These are phyloP conservation scores for Gossypium trilobum DNA, from an alignment of 441 rosid genomes.

Conservation along the genomic window DNA sequence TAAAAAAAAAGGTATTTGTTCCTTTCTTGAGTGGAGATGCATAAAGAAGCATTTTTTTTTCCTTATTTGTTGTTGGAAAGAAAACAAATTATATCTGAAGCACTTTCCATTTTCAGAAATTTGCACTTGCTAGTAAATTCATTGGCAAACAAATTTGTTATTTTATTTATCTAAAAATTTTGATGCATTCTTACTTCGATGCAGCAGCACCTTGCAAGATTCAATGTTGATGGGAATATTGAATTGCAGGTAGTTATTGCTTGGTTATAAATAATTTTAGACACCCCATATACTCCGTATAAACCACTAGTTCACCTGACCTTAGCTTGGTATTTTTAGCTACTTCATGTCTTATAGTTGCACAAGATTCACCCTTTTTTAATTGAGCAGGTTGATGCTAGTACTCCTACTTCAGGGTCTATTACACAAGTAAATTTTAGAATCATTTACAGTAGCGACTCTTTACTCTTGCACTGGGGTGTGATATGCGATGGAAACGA, in stretches of 20 bases:
- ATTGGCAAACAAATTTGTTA: not conserved
- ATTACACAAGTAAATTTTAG: slow-evolving; percentile 46
- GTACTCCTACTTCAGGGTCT: slow-evolving; percentile 32
- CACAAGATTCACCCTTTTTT: slow-evolving; percentile 13
- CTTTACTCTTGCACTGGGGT: slow-evolving; percentile 91
- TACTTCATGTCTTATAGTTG: slow-evolving; percentile 17
- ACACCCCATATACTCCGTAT: not conserved
- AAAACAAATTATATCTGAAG: not conserved
- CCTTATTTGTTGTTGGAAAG: not conserved
- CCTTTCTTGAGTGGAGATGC: not conserved
- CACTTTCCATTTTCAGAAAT: not conserved
- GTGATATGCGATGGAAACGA: slow-evolving; percentile 50
- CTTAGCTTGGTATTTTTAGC: slow-evolving; percentile 6
- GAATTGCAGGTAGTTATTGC: slow-evolving; percentile 60
- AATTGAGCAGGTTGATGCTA: slow-evolving; percentile 58
- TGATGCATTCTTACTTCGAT: slow-evolving; percentile 25
- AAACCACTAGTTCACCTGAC: slow-evolving; percentile 12
- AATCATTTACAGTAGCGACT: slow-evolving; percentile 46
- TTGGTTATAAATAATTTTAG: not conserved
- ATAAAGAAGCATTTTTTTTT: not conserved
- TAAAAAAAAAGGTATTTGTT: not conserved
- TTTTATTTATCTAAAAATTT: slow-evolving; percentile 5
- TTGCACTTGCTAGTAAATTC: not conserved
- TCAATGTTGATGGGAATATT: slow-evolving; percentile 60
- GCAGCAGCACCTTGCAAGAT: slow-evolving; percentile 53